Conservation (phyloP, 2,329 filamentous ascomycete genomes). For the Trichophyton verrucosum region DNA sequence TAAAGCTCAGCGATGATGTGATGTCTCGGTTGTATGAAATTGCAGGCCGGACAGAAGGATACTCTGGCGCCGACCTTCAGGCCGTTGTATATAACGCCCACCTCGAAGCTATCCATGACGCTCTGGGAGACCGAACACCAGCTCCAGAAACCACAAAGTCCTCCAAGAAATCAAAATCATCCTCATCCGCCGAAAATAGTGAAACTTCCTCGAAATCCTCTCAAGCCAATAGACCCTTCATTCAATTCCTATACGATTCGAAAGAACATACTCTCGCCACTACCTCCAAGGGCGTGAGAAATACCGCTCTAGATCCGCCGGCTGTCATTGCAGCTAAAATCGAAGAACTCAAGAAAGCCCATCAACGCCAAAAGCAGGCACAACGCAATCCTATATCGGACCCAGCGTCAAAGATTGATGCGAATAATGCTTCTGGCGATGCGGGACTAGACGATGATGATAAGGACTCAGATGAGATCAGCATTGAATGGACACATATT, state of each 20-base stretch:
- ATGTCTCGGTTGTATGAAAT: conserved; percentile 56
- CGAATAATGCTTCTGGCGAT: conserved; percentile 14
- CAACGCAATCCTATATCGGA: conserved; percentile 24
- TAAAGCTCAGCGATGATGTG: conserved; percentile 59
- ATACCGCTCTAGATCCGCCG: conserved; percentile 52
- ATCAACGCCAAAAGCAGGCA: conserved; percentile 48
- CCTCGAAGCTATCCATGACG: conserved; percentile 90
- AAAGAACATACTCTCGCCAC: conserved; percentile 40
- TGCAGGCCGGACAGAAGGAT: conserved; percentile 69
- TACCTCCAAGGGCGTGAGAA: conserved; percentile 30
- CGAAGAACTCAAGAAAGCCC: conserved; percentile 60
- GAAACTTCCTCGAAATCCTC: conserved; percentile 19
- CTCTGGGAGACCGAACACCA: conserved; percentile 49
- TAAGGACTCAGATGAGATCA: conserved; percentile 49
- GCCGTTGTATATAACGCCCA: conserved; percentile 93
- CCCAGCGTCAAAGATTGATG: conserved; percentile 6
- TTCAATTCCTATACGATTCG: conserved; percentile 71
- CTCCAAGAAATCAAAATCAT: conserved; percentile 21
- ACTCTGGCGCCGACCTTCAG: conserved; percentile 87
- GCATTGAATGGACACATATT: conserved; percentile 76
- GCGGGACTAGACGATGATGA: conserved; percentile 14
- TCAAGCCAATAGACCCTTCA: conserved; percentile 39
- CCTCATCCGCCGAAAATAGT: background rate
- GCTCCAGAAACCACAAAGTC: conserved; percentile 31
- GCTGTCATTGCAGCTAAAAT: conserved; percentile 72